These are phyloP conservation scores for Acaromyces ingoldii DNA, from an alignment of 1,284 basidiomycete genomes.

Conservation along the genomic window DNA sequence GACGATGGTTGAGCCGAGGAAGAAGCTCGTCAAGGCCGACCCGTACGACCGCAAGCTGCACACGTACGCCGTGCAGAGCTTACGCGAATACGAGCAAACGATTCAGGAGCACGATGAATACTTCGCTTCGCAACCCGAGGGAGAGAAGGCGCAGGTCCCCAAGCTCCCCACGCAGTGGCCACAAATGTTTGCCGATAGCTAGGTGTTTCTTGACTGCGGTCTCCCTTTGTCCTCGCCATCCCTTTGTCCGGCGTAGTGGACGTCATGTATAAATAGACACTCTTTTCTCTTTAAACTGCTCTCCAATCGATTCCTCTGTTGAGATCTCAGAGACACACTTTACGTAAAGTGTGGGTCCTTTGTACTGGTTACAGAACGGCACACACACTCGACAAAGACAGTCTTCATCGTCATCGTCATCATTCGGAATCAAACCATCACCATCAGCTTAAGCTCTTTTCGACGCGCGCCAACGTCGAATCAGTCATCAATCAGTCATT, in stretches of 20 bases:
- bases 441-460: no score
- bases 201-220: neutral
- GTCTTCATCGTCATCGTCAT: no score
- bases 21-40: conserved; percentile 2
- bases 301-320: no score
- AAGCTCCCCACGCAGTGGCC: conserved; percentile 20
- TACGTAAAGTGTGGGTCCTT: no score
- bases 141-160: conserved; percentile 29
- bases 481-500: no score
- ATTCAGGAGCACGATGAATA: conserved; percentile 45
- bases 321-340: no score
- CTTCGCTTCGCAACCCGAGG: conserved; percentile 26
- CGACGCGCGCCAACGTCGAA: no score
- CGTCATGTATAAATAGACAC: neutral
- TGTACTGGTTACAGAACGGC: no score
- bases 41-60: conserved; percentile 33
- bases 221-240: neutral
- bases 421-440: no score
- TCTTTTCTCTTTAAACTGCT: neutral
- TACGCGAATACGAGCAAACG: conserved; percentile 44
- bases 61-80: conserved; percentile 42
- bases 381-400: no score
- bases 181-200: neutral
- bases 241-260: neutral
- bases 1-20: no score